These are phyloP conservation scores for Penicillium frequentans DNA, from an alignment of 2,329 filamentous ascomycete genomes.

Conservation along the genomic window DNA sequence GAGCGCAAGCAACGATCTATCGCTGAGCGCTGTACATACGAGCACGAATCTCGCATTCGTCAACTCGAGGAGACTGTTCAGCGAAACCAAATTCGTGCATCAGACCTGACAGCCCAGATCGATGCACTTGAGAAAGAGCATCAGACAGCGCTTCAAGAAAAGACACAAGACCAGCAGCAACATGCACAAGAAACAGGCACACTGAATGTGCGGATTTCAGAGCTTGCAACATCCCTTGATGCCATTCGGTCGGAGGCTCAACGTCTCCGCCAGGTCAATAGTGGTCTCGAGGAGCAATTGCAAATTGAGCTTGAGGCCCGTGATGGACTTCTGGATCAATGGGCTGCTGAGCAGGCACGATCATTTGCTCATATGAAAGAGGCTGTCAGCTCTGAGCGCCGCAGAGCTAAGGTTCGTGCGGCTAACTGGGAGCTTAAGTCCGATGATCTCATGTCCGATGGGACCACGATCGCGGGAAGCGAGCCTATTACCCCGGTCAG, in stretches of 20 bases:
- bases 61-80: constrained; percentile 37
- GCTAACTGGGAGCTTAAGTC: constrained; percentile 43
- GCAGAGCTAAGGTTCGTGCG: constrained; percentile 39
- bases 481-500: constrained; percentile 47
- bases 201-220: constrained; percentile 44
- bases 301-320: constrained; percentile 38
- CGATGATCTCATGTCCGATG: constrained; percentile 35
- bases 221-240: constrained; percentile 42
- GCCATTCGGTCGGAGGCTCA: constrained; percentile 36
- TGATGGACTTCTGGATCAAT: constrained; percentile 33
- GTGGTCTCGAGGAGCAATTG: constrained; percentile 39
- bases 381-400: constrained; percentile 40
- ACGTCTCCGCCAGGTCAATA: constrained; percentile 36
- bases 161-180: constrained; percentile 22
- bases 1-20: constrained; percentile 35
- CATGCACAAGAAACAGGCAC: constrained; percentile 38
- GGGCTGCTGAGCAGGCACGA: constrained; percentile 34
- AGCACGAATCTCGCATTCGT: constrained; percentile 36
- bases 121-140: constrained; percentile 35
- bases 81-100: constrained; percentile 34
- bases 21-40: constrained; percentile 37
- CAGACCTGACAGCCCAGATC: constrained; percentile 36
- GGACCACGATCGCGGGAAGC: constrained; percentile 28
- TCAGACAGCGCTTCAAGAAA: constrained; percentile 23
- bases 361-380: constrained; percentile 38